Conservation (phyloP, 192 early-diverging fungal species). For the Mortierella antarctica region DNA sequence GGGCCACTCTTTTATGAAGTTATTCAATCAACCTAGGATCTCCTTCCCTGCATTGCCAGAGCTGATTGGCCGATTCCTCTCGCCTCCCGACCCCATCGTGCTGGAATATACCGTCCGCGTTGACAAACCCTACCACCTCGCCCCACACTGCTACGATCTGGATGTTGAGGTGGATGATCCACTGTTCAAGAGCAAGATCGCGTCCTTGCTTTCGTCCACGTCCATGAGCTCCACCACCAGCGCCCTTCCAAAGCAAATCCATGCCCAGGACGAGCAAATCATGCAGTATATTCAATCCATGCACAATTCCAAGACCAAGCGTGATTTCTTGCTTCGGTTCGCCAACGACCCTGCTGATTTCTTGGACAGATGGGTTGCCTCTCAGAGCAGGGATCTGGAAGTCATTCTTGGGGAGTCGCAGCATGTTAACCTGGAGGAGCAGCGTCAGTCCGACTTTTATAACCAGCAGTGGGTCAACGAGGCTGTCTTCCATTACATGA, state of each 20-base stretch:
- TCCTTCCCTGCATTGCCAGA: slow-evolving; percentile 87
- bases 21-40: slow-evolving; percentile 75
- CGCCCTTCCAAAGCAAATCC: slow-evolving; percentile 54
- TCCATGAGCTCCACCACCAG: slow-evolving; percentile 53
- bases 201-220: slow-evolving; percentile 59
- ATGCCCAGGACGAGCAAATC: slow-evolving; percentile 63
- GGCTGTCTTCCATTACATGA: slow-evolving; percentile 91
- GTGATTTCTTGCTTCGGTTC: slow-evolving; percentile 93
- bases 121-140: slow-evolving; percentile 81
- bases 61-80: slow-evolving; percentile 77
- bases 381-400: slow-evolving; percentile 94
- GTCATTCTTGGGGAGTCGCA: slow-evolving; percentile 76
- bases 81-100: slow-evolving; percentile 86
- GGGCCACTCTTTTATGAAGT: slow-evolving; percentile 42
- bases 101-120: slow-evolving; percentile 90
- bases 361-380: slow-evolving; percentile 92
- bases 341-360: slow-evolving; percentile 88
- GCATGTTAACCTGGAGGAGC: slow-evolving; percentile 80
- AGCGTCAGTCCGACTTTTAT: slow-evolving; percentile 76
- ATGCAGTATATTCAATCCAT: slow-evolving; percentile 84
- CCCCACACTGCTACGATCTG: slow-evolving; percentile 88
- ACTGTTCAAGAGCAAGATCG: slow-evolving; percentile 67
- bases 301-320: slow-evolving; percentile 89
- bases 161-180: slow-evolving; percentile 90
- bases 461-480: slow-evolving; percentile 85